These are phyloP conservation scores for Jacaranda mimosifolia DNA, from an alignment of 257 asterid genomes.

Conservation along the genomic window DNA sequence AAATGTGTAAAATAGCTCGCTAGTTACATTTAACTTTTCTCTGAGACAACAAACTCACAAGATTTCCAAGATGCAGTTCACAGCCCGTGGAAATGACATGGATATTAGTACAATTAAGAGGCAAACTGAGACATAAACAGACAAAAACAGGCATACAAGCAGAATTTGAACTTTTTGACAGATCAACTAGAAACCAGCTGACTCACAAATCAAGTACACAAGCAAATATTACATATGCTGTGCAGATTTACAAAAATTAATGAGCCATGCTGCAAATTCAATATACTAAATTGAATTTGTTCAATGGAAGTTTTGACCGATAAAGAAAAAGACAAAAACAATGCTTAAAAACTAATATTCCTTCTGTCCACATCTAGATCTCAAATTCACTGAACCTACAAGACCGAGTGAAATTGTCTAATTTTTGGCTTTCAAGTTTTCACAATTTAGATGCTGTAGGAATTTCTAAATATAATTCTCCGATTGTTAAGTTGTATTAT, in stretches of 20 bases:
- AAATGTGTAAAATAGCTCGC: not conserved
- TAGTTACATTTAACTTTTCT: not conserved
- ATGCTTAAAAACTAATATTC: not conserved
- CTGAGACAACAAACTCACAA: not conserved
- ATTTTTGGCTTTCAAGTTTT: not conserved
- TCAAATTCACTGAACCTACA: not conserved
- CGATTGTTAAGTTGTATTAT: not conserved
- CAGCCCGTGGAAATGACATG: conserved; percentile 8
- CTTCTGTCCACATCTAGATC: conserved; percentile 3
- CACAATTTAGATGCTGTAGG: conserved; percentile 9
- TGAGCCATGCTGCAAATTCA: conserved; percentile 1
- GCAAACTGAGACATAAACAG: not conserved
- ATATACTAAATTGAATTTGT: not conserved
- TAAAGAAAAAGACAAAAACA: not conserved
- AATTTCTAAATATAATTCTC: conserved; percentile 12
- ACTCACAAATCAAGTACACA: conserved; percentile 2
- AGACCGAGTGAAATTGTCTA: conserved; percentile 7
- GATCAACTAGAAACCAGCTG: conserved; percentile 16
- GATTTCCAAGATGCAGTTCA: not conserved
- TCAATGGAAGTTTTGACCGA: not conserved
- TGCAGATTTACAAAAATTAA: not conserved
- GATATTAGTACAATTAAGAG: not conserved
- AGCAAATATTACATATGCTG: not conserved
- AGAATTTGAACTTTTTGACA: not conserved
- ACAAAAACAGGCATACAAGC: too few species aligned